These are phyloP conservation scores for Dissophora ornata DNA, from an alignment of 192 early-diverging fungal genomes.

Conservation along the genomic window DNA sequence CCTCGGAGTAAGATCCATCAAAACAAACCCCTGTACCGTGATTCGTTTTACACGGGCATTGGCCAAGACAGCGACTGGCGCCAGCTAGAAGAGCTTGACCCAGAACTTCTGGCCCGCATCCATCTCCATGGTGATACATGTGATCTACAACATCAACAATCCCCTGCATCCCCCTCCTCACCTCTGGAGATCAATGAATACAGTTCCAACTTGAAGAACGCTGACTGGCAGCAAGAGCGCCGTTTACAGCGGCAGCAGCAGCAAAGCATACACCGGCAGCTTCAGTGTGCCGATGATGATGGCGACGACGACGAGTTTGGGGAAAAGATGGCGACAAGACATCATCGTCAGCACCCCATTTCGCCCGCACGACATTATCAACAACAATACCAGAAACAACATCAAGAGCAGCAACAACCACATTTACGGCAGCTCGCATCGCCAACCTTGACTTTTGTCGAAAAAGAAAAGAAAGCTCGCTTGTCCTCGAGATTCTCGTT, in stretches of 20 bases:
- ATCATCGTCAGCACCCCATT: constrained; percentile 19
- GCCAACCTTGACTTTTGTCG: constrained; percentile 20
- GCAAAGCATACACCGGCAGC: constrained; percentile 15
- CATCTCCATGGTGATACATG: constrained; percentile 43
- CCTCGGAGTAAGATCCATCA: constrained; percentile 22
- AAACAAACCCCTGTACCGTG: constrained; percentile 22
- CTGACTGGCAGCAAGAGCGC: constrained; percentile 38
- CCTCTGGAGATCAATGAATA: too few species aligned
- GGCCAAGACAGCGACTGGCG: constrained; percentile 47
- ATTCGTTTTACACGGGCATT: constrained; percentile 52
- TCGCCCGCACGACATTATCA: constrained; percentile 9
- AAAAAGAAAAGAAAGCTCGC: constrained; percentile 37
- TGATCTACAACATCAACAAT: constrained; percentile 14
- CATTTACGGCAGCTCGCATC: constrained; percentile 21
- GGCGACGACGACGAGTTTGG: constrained; percentile 14
- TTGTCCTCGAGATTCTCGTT: constrained; percentile 49
- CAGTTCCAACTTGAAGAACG: neutral
- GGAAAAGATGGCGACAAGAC: constrained; percentile 10
- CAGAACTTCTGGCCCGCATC: constrained; percentile 33
- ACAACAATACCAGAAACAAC: constrained; percentile 4
- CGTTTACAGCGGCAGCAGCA: constrained; percentile 30
- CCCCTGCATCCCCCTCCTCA: constrained; percentile 12
- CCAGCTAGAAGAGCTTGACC: constrained; percentile 39
- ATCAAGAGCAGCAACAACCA: constrained; percentile 19
- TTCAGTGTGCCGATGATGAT: constrained; percentile 25